A percentile compares a stretch with the other conserved stretches of the same genome.
phyloP scores from a whole-genome alignment of 257 asterid genomes.

The Fraxinus excelsior region DNA sequence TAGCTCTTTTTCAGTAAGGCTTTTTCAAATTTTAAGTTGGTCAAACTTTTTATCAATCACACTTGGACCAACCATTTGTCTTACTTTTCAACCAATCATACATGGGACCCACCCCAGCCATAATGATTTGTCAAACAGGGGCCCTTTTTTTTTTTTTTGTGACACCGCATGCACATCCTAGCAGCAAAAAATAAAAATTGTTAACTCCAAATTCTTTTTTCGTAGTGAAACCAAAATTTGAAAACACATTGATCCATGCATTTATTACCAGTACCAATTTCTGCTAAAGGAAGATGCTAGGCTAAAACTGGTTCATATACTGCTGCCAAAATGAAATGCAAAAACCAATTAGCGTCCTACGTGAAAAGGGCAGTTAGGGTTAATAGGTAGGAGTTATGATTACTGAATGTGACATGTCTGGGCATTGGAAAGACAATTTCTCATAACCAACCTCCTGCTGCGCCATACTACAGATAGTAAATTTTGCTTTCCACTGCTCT shows the following conservation, averaged over 20 bases:
- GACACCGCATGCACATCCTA: neutral
- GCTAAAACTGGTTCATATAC: neutral
- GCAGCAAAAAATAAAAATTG: neutral
- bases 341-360: neutral
- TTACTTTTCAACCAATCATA: no score
- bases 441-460: conserved; percentile 11
- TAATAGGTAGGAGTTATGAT: conserved; percentile 18
- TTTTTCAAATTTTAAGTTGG: no score
- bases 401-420: conserved; percentile 22
- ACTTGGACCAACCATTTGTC: no score
- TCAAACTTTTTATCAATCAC: no score
- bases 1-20: no score
- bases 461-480: conserved; percentile 22
- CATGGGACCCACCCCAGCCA: no score
- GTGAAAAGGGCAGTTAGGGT: neutral
- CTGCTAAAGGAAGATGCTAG: neutral
- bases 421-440: conserved; percentile 28
- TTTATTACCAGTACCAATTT: neutral
- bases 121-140: no score
- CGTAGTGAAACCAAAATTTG: neutral
- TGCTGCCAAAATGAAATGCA: neutral
- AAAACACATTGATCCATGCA: neutral
- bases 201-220: neutral
- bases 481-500: conserved; percentile 28
- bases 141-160: no score